Conservation (phyloP, 306 rosid species). For the Pyrus pyrifolia region DNA sequence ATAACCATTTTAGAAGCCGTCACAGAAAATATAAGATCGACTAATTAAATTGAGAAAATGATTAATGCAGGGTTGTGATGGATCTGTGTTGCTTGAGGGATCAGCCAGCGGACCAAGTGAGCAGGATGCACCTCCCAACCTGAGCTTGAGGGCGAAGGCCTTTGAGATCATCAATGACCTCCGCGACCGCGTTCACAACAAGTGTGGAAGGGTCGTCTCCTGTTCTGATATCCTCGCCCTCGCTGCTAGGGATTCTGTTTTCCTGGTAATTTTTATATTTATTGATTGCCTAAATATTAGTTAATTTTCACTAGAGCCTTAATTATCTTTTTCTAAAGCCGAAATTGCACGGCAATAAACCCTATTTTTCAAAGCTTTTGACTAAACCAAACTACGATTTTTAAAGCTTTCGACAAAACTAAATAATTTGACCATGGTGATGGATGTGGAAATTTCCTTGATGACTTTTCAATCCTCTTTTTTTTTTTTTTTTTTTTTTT, state of each 20-base stretch:
- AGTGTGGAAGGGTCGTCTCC: constrained; percentile 56
- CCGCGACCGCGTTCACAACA: constrained; percentile 25
- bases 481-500: too few species aligned
- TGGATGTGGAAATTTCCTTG: neutral
- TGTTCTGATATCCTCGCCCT: constrained; percentile 58
- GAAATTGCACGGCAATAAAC: too few species aligned
- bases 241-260: constrained; percentile 58
- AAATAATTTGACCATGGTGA: neutral
- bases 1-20: too few species aligned
- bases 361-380: too few species aligned
- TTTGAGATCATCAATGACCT: constrained; percentile 48
- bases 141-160: constrained; percentile 34
- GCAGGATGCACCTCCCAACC: constrained; percentile 52
- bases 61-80: constrained; percentile 62
- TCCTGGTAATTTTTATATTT: constrained; percentile 25
- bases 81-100: constrained; percentile 56
- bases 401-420: too few species aligned
- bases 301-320: neutral
- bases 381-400: too few species aligned
- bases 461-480: too few species aligned
- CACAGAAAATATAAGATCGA: neutral
- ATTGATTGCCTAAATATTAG: neutral
- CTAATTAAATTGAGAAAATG: neutral
- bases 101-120: constrained; percentile 57
- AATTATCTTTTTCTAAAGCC: too few species aligned